phyloP scores from a whole-genome alignment of 306 rosid species.

The Casuarina cunninghamiana region DNA sequence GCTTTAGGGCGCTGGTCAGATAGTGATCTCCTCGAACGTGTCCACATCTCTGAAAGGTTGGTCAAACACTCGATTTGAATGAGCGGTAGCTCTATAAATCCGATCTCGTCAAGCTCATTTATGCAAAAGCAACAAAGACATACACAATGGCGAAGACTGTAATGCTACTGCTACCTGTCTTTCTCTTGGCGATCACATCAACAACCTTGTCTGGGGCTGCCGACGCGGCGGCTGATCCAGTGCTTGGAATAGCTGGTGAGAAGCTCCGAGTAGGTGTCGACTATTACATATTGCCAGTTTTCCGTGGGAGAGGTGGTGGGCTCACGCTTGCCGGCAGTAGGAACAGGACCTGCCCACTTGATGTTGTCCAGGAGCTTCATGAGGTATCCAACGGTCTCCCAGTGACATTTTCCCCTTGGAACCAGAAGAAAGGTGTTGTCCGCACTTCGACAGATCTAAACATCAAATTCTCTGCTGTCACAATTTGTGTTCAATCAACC shows the following conservation, averaged over 20 bases:
- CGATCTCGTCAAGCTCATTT: not conserved
- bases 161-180: not conserved
- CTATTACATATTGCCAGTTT: constrained; percentile 52
- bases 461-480: constrained; percentile 32
- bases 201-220: constrained; percentile 14
- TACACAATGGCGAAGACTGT: constrained; percentile 2
- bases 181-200: constrained; percentile 19
- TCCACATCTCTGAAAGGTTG: not conserved
- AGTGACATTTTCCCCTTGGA: constrained; percentile 35
- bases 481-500: constrained; percentile 31
- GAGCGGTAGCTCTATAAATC: not conserved
- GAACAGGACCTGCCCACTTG: constrained; percentile 43
- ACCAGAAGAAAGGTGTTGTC: constrained; percentile 38
- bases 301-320: constrained; percentile 47
- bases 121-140: not conserved
- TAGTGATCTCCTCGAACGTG: too few species aligned
- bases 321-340: constrained; percentile 38
- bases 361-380: constrained; percentile 43
- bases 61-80: not conserved
- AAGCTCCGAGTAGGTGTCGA: constrained; percentile 19
- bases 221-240: constrained; percentile 33
- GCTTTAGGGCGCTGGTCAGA: too few species aligned
- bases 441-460: constrained; percentile 48
- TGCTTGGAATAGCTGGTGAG: constrained; percentile 41
- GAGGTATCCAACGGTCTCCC: constrained; percentile 43